A percentile compares a stretch with the other conserved stretches of the same genome.
Evolutionary conservation across 1,139 yeast species (phyloP).

Genomic region (Diutina ranongensis): DNA sequence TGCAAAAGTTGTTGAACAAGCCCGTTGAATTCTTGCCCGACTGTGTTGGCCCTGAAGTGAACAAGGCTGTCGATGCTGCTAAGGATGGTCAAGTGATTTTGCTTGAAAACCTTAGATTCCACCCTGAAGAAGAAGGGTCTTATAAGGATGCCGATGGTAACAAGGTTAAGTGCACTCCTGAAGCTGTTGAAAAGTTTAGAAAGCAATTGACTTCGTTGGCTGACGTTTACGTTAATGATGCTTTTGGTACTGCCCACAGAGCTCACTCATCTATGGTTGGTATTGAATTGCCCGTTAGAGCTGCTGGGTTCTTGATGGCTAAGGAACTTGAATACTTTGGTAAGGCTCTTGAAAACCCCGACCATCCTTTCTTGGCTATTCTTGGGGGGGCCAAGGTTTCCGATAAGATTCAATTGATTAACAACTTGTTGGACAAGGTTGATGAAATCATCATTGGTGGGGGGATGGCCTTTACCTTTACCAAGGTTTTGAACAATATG

Average conservation of each 20-base stretch:
- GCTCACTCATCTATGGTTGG: constrained; percentile 99
- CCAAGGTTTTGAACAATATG: constrained; percentile 78
- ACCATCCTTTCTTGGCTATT: constrained; percentile 93
- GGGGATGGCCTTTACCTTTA: constrained; percentile 98
- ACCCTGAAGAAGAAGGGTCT: constrained; percentile 91
- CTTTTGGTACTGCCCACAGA: constrained; percentile 98
- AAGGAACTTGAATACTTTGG: constrained; percentile 95
- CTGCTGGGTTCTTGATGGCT: constrained; percentile 94
- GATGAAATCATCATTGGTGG: constrained; percentile 90
- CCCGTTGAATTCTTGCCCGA: constrained; percentile 73
- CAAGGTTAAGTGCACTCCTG: constrained; percentile 83
- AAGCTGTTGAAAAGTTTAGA: constrained; percentile 77
- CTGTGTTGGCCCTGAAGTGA: constrained; percentile 83
- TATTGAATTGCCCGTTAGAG: constrained; percentile 82
- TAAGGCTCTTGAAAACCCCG: constrained; percentile 94
- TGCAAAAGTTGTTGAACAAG: constrained; percentile 52
- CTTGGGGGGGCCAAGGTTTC: constrained; percentile 98
- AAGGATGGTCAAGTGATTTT: constrained; percentile 64
- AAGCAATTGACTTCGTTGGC: constrained; percentile 76
- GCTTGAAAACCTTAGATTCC: constrained; percentile 94
- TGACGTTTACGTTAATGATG: constrained; percentile 93
- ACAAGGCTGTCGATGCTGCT: constrained; percentile 60
- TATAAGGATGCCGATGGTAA: constrained; percentile 65
- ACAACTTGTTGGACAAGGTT: constrained; percentile 92
- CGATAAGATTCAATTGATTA: constrained; percentile 95